These are phyloP conservation scores for Thuidium tamariscinum DNA, from an alignment of 225 moss, liverwort and hornwort species.

Conservation along the genomic window DNA sequence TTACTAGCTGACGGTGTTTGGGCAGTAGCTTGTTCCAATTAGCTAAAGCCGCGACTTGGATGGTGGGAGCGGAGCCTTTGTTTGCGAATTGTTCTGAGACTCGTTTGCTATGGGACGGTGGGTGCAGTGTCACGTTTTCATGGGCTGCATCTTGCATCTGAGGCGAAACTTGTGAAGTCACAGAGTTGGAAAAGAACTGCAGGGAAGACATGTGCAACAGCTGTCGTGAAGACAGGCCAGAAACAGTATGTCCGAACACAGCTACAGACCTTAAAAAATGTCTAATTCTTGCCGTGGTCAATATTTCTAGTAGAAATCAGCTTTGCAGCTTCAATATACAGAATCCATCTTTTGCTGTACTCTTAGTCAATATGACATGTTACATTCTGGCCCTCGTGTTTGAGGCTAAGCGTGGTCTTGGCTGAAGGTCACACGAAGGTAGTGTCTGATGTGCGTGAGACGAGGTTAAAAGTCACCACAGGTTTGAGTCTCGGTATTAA, in stretches of 20 bases:
- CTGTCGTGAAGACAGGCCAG: constrained; percentile 14
- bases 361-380: not conserved
- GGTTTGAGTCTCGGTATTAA: not conserved
- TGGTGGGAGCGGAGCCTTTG: not conserved
- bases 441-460: not conserved
- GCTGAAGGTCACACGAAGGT: not conserved
- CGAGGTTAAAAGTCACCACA: not conserved
- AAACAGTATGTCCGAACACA: constrained; percentile 19
- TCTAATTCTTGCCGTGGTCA: not conserved
- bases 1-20: not conserved
- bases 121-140: constrained; percentile 30
- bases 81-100: not conserved
- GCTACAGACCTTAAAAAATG: not conserved
- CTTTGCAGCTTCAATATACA: not conserved
- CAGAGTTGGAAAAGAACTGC: constrained; percentile 6
- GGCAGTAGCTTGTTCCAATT: not conserved
- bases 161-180: constrained; percentile 2
- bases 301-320: not conserved
- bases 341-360: not conserved
- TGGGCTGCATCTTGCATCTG: constrained; percentile 11
- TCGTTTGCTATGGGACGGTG: not conserved
- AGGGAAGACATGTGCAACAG: constrained; percentile 31
- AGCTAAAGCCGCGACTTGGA: not conserved
- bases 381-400: not conserved
- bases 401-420: not conserved